Percentiles rank a stretch among this genome's conserved stretches.
Evolutionary conservation across 2,329 filamentous ascomycete species (phyloP).

Genomic region (Botrytis paeoniae): DNA sequence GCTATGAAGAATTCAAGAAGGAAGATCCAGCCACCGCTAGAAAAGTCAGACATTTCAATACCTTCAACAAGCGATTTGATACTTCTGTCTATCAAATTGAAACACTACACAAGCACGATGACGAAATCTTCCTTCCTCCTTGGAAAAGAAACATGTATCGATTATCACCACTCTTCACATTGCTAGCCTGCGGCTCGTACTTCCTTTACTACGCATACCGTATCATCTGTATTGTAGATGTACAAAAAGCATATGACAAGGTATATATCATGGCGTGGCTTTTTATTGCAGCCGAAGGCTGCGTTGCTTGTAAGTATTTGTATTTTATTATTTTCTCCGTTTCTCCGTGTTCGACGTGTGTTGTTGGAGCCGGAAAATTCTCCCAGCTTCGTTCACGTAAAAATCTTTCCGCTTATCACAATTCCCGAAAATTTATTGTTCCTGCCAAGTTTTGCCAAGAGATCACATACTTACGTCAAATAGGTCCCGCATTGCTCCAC

Average conservation of each 20-base stretch:
- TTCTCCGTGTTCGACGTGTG: neutral
- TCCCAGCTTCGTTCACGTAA: neutral
- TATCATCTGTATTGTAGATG: slow-evolving; percentile 51
- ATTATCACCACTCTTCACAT: slow-evolving; percentile 29
- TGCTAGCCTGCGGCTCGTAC: slow-evolving; percentile 26
- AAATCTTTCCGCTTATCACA: neutral
- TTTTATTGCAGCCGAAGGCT: slow-evolving; percentile 54
- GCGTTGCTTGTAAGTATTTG: slow-evolving; percentile 41
- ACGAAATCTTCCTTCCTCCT: slow-evolving; percentile 24
- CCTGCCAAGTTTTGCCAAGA: neutral
- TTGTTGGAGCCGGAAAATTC: neutral
- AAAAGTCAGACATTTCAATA: slow-evolving; percentile 15
- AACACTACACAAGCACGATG: slow-evolving; percentile 27
- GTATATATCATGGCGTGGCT: slow-evolving; percentile 53
- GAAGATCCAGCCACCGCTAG: neutral
- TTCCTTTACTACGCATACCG: slow-evolving; percentile 50
- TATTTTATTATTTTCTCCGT: neutral
- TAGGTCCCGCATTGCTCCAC: slow-evolving; percentile 53
- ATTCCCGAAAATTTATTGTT: neutral
- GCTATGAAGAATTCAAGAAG: slow-evolving; percentile 11
- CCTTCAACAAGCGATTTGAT: slow-evolving; percentile 5
- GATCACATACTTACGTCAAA: slow-evolving; percentile 9
- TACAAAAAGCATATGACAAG: slow-evolving; percentile 43
- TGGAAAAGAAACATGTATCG: slow-evolving; percentile 29
- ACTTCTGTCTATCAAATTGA: slow-evolving; percentile 22